Base-by-base conservation (phyloP, 192 early-diverging fungal species). In the Mortierella antarctica region DNA sequence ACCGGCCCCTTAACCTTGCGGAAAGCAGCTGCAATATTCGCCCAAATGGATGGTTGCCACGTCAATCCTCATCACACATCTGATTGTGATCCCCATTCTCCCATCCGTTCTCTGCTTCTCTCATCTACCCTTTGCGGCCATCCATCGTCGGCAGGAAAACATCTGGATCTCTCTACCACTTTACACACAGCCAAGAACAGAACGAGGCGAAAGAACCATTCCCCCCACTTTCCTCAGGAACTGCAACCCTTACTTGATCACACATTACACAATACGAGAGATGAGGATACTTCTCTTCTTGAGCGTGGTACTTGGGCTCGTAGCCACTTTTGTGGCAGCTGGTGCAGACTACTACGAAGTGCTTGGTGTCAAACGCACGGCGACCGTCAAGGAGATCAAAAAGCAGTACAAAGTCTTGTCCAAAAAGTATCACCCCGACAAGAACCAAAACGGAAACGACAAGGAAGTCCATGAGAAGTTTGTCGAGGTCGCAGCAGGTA, bases 401-500 rank as follows among this genome's bases (percentile, higher is more conserved):
- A 95, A 95, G 74, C 92, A 94, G 41, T 99, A 98, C 88, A 97
- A 94, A 71, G 88, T 90, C 23, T 85, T 96, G 55, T 95, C 95
- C 57, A 93, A 92, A 70, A 93, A 94, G 71, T 95, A 95, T 81
- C 94, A 94, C 61, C 95, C 94, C 2, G 95, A 96, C 75, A 94
- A 94, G 82, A 94, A 95, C 70, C 95, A 93, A 1, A 94, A 92
- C 23, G 88, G 31, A 31, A 41, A 92, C 23, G 88, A 98, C 78
- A 92, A 95, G 66, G 86, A 88, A 44, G 92, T 94, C 4, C 92
- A 97, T 70, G 88, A 89, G 62, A 95, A 96, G 79, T 98, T 98
- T 73, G 91, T 97, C 44, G 93, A 96, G 83, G 76, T 96, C 12
- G 91, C 94, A 7, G 83, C 96, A 80, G 93, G 92, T 92, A 88